These are phyloP conservation scores for Nannochloropsis gaditana DNA, from an alignment of 108 stramenopile genomes.

Conservation along the genomic window DNA sequence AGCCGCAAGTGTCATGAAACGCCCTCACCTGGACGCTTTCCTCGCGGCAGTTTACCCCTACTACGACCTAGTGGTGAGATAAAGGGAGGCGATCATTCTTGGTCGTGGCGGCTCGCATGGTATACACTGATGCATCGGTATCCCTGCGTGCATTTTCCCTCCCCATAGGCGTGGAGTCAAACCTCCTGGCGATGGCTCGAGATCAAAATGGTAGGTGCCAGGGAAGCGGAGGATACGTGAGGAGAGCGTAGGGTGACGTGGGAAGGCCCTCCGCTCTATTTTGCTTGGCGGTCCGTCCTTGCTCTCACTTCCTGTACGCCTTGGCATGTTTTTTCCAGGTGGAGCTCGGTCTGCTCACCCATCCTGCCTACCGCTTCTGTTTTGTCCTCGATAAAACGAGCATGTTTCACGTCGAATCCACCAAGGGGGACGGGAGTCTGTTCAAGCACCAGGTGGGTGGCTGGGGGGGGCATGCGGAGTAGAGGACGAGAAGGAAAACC, in stretches of 20 bases:
- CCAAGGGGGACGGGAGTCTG: conserved; percentile 56
- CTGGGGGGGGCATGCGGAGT: background rate
- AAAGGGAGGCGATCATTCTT: background rate
- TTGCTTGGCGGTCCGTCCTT: too few species aligned
- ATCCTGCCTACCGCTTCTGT: conserved; percentile 67
- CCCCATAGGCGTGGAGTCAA: conserved; percentile 69
- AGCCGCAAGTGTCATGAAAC: conserved; percentile 51
- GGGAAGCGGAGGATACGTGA: background rate
- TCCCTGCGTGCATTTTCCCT: background rate
- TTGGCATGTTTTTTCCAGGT: background rate
- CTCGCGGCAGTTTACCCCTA: conserved; percentile 66
- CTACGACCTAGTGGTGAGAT: conserved; percentile 74
- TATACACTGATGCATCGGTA: too few species aligned
- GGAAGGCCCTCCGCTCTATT: too few species aligned
- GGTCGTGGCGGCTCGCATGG: too few species aligned
- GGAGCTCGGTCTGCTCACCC: conserved; percentile 78
- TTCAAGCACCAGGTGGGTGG: conserved; percentile 34
- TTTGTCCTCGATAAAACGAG: conserved; percentile 90
- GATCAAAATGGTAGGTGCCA: conserved; percentile 62
- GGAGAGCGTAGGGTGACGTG: background rate
- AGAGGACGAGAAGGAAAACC: background rate
- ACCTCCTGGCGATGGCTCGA: conserved; percentile 95
- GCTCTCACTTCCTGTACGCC: too few species aligned
- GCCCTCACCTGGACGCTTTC: conserved; percentile 84
- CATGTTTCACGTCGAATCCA: conserved; percentile 80